Evolutionary conservation across 192 early-diverging fungal genomes (phyloP).

Genomic region (Coemansia sp.): DNA sequence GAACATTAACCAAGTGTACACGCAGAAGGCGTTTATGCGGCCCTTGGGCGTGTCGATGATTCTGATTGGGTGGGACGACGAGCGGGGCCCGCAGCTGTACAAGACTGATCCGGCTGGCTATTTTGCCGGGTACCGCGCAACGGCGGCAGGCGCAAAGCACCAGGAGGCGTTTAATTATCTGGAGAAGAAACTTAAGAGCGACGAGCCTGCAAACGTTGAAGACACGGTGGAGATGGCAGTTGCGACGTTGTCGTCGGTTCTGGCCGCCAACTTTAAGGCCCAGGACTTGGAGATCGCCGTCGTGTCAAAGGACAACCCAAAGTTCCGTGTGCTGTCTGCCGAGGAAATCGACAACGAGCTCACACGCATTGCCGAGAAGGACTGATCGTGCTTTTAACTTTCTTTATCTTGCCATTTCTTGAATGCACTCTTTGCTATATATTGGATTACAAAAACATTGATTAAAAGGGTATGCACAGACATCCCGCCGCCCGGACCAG

Average conservation of each 20-base stretch:
- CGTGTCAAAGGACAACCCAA: slow-evolving; percentile 70
- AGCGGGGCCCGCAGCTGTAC: slow-evolving; percentile 95
- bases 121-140: slow-evolving; percentile 96
- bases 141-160: slow-evolving; percentile 89
- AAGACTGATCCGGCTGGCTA: slow-evolving; percentile 98
- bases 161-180: slow-evolving; percentile 90
- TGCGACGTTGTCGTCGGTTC: slow-evolving; percentile 85
- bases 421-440: slow-evolving; percentile 2
- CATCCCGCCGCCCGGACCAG: slow-evolving; percentile 44
- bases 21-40: slow-evolving; percentile 98
- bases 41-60: slow-evolving; percentile 99
- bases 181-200: slow-evolving; percentile 98
- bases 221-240: slow-evolving; percentile 97
- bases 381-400: slow-evolving; percentile 19
- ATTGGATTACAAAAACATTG: not conserved
- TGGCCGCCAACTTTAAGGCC: slow-evolving; percentile 94
- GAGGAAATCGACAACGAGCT: slow-evolving; percentile 75
- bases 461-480: slow-evolving; percentile 34
- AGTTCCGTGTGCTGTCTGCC: slow-evolving; percentile 75
- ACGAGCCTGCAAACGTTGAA: slow-evolving; percentile 72
- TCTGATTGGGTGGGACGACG: slow-evolving; percentile 93
- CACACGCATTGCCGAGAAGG: slow-evolving; percentile 53
- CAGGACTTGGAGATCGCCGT: slow-evolving; percentile 94
- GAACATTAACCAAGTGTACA: slow-evolving; percentile 98
- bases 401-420: not conserved